phyloP scores from a whole-genome alignment of 2,329 filamentous ascomycete genomes.

The Davidsoniella neocaledoniae region DNA sequence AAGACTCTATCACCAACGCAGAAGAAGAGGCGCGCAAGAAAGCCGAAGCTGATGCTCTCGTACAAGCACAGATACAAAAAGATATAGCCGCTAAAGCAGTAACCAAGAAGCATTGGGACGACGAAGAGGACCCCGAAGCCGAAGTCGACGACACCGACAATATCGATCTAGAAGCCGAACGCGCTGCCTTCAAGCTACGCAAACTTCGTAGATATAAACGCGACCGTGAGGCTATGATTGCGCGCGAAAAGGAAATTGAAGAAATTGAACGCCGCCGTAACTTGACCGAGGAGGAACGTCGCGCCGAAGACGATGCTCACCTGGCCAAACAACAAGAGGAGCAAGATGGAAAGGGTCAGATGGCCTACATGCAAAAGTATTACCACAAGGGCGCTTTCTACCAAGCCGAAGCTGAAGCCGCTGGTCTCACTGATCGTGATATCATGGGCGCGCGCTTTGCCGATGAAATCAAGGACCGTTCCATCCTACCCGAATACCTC shows the following conservation, averaged over 20 bases:
- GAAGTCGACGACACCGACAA: constrained; percentile 83
- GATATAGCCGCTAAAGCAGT: constrained; percentile 58
- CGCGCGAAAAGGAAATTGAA: constrained; percentile 66
- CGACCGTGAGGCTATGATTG: constrained; percentile 70
- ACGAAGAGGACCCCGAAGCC: constrained; percentile 47
- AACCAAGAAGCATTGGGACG: constrained; percentile 77
- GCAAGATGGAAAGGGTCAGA: constrained; percentile 59
- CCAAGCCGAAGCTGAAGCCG: constrained; percentile 59
- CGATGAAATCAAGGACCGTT: constrained; percentile 69
- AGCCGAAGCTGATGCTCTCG: constrained; percentile 57
- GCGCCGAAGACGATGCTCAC: constrained; percentile 66
- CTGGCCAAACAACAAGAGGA: constrained; percentile 67
- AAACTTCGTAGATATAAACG: constrained; percentile 81
- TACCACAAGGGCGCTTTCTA: constrained; percentile 96
- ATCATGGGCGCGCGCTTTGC: constrained; percentile 71
- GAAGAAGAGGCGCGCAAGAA: constrained; percentile 41
- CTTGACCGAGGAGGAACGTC: constrained; percentile 71
- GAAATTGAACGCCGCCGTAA: constrained; percentile 80
- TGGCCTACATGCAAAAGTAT: constrained; percentile 88
- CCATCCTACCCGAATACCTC: constrained; percentile 76
- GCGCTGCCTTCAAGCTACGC: constrained; percentile 83
- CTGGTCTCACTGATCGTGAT: constrained; percentile 63
- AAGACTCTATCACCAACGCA: constrained; percentile 14
- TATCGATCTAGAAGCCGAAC: constrained; percentile 71
- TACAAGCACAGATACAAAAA: constrained; percentile 78